These are phyloP conservation scores for Emergomyces pasteurianus DNA, from an alignment of 2,329 filamentous ascomycete genomes.

Conservation along the genomic window DNA sequence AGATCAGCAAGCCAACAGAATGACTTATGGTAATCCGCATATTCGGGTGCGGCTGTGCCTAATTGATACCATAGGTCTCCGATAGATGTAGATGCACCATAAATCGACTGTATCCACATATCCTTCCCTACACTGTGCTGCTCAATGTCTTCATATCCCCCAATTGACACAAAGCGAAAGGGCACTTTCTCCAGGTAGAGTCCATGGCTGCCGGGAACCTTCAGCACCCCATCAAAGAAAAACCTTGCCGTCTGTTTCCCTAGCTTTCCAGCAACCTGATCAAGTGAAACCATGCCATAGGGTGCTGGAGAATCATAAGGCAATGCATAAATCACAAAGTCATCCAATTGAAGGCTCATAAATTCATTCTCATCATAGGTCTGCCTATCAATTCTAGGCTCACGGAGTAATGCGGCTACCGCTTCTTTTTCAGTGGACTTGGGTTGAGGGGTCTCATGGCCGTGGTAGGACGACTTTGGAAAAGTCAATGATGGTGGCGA, in stretches of 20 bases:
- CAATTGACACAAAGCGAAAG: constrained; percentile 51
- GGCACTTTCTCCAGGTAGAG: constrained; percentile 44
- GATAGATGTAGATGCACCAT: constrained; percentile 13
- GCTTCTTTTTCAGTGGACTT: constrained; percentile 21
- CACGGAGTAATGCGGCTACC: constrained; percentile 19
- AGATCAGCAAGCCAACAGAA: constrained; percentile 63
- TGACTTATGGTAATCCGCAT: constrained; percentile 47
- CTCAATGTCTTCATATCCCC: constrained; percentile 47
- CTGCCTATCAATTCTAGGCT: constrained; percentile 8
- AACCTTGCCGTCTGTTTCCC: constrained; percentile 25
- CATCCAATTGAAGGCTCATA: constrained; percentile 41
- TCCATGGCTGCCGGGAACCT: constrained; percentile 11
- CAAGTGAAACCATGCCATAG: constrained; percentile 44
- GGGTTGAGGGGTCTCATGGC: constrained; percentile 11
- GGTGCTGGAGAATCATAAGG: constrained; percentile 19
- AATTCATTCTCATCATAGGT: constrained; percentile 13
- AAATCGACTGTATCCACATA: constrained; percentile 52
- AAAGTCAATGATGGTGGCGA: constrained; percentile 10
- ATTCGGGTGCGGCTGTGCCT: constrained; percentile 44
- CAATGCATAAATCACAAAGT: constrained; percentile 48
- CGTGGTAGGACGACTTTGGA: constrained; percentile 17
- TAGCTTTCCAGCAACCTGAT: constrained; percentile 37
- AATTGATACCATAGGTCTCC: constrained; percentile 53
- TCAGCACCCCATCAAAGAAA: constrained; percentile 51
- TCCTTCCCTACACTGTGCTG: constrained; percentile 37